Base-by-base conservation (phyloP, 2,329 filamentous ascomycete species). In the Aspergillus tubingensis region DNA sequence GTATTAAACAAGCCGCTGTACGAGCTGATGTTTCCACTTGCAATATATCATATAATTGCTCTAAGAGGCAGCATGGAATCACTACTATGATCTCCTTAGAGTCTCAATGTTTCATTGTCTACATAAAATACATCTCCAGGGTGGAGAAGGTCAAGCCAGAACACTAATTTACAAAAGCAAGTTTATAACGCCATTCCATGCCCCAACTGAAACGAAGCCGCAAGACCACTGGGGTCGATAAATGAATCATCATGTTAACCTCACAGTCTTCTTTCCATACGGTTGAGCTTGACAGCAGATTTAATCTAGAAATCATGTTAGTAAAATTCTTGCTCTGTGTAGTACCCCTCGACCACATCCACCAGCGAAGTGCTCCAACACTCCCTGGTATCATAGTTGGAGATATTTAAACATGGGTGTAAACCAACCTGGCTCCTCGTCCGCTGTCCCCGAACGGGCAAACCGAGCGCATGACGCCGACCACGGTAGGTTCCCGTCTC, bases 401-500 rank as follows among this genome's bases (percentile, higher is more conserved):
- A 13, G 25, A 21, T 27, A 36, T 53, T n/a, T 47, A 43, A 5
- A n/a, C 52, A 3, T 56, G 58, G 48, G 21, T 44, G 48, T 52
- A 67, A 56, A 72, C 74, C 62, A 70, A 87, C 85, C 82, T 90
- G 94, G 74, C 82, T 91, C 74, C 91, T 88, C 61, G 95, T 98
- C 70, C 85, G 86, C 80, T 99, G 95, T 68, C 95, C 95, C 68
- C 95, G 86, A 57, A 95, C 94, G 3, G 95, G 95, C 80, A 98
- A 79, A 62, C 89, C 87, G 89, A 98, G 93, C 59, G 94, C 94
- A 81, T 99, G 95, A 67, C 95, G 83, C 76, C 91, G 88, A 66
- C 95, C 95, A 56, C 95, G 83, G 74, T 96, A 96, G 3, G 89
- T 88, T 53, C 93, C 93, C 81, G 96, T 97, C 70, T 97, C 93